phyloP scores from a whole-genome alignment of 495 filamentous ascomycete species.

The Neurospora sp. region DNA sequence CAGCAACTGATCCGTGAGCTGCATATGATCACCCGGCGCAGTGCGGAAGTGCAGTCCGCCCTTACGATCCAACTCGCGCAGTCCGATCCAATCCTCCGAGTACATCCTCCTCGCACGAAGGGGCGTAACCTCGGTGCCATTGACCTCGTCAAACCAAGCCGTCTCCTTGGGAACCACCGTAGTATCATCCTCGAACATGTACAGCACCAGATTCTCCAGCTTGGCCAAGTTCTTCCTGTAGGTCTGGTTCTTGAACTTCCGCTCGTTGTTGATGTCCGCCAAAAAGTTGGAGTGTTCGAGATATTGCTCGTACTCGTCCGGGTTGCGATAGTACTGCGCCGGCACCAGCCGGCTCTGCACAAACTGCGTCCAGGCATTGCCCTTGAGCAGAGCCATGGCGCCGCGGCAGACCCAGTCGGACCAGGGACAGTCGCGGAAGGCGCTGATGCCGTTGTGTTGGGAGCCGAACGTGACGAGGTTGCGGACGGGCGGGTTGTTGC shows the following conservation, averaged over 20 bases:
- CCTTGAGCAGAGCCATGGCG: conserved; percentile 59
- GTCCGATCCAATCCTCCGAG: conserved; percentile 86
- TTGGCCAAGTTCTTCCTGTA: conserved; percentile 63
- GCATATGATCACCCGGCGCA: conserved; percentile 73
- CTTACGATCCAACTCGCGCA: conserved; percentile 71
- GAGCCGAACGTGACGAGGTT: conserved; percentile 86
- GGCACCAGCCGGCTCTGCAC: conserved; percentile 76
- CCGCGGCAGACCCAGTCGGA: conserved; percentile 73
- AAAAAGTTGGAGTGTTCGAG: conserved; percentile 80
- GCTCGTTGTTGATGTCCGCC: conserved; percentile 98
- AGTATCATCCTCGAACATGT: conserved; percentile 77
- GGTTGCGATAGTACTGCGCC: conserved; percentile 89
- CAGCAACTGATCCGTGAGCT: conserved; percentile 57
- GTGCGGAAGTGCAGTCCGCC: conserved; percentile 66
- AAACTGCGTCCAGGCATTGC: conserved; percentile 63
- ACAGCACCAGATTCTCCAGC: conserved; percentile 78
- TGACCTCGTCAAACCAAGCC: conserved; percentile 82
- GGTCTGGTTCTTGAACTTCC: conserved; percentile 55
- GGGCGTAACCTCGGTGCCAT: conserved; percentile 54
- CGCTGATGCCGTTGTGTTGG: conserved; percentile 86
- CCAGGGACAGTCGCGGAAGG: conserved; percentile 55
- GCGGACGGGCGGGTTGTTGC: conserved; percentile 69
- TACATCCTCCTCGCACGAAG: conserved; percentile 69
- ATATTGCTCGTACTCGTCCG: conserved; percentile 59
- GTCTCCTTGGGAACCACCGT: conserved; percentile 87